Conservation (phyloP, 1,284 basidiomycete genomes). For the Salmacisia buchloeana region DNA sequence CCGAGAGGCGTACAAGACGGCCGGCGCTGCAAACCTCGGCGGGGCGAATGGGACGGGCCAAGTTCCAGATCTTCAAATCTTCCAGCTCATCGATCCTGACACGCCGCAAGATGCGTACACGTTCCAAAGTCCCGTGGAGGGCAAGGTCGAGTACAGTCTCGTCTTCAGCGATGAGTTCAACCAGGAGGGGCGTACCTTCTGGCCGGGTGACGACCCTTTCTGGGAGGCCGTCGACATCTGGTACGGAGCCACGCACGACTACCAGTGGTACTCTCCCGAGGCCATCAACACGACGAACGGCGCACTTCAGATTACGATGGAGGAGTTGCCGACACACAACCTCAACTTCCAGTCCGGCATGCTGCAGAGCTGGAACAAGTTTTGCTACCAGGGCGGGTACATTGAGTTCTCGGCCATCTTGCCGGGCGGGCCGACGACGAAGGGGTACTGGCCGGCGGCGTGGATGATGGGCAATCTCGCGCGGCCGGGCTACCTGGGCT, state of each 20-base stretch:
- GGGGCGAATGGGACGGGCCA: constrained; percentile 49
- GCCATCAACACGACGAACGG: constrained; percentile 40
- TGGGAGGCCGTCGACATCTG: constrained; percentile 49
- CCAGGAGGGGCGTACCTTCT: constrained; percentile 38
- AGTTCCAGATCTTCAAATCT: constrained; percentile 11
- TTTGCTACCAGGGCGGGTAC: constrained; percentile 50
- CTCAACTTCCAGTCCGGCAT: constrained; percentile 48
- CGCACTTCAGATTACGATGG: constrained; percentile 35
- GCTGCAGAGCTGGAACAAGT: constrained; percentile 50
- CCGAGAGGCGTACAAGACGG: not conserved
- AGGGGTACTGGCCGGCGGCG: constrained; percentile 56
- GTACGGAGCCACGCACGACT: constrained; percentile 45
- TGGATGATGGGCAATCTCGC: constrained; percentile 48
- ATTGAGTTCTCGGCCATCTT: constrained; percentile 38
- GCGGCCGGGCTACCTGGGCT: constrained; percentile 45
- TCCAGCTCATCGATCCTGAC: constrained; percentile 27
- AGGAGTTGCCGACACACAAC: constrained; percentile 33
- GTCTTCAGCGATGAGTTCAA: constrained; percentile 45
- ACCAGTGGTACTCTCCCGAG: constrained; percentile 51
- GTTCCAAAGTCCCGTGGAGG: constrained; percentile 19
- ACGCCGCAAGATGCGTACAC: constrained; percentile 26
- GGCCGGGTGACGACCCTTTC: constrained; percentile 43
- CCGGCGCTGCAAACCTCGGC: constrained; percentile 5
- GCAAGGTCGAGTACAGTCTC: constrained; percentile 24
- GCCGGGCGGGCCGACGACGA: constrained; percentile 36